These are phyloP conservation scores for Pisolithus thermaeus DNA, from an alignment of 1,284 basidiomycete species.

Conservation along the genomic window DNA sequence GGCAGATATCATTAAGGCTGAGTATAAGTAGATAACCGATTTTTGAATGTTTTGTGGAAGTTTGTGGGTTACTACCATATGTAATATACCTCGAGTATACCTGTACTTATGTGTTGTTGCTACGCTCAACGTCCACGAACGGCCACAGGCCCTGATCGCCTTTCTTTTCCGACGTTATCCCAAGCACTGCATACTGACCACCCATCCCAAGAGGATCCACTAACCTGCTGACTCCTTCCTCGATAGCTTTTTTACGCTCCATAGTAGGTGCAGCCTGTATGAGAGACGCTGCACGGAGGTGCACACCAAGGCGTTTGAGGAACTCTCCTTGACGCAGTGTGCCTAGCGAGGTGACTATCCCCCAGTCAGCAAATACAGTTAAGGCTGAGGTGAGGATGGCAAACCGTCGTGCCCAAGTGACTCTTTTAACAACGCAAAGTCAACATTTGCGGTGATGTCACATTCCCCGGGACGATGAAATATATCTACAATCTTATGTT, in stretches of 20 bases:
- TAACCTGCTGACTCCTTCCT: constrained; percentile 47
- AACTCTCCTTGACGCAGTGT: constrained; percentile 69
- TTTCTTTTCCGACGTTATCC: constrained; percentile 33
- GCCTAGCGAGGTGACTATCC: constrained; percentile 46
- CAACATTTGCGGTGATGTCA: constrained; percentile 94
- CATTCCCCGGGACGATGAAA: constrained; percentile 84
- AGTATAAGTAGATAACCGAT: constrained; percentile 6
- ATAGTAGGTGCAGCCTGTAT: constrained; percentile 39
- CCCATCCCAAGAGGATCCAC: constrained; percentile 64
- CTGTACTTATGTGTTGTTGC: background rate
- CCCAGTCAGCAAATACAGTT: constrained; percentile 1
- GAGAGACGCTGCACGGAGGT: constrained; percentile 54
- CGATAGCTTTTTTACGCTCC: constrained; percentile 45
- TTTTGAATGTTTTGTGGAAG: no score
- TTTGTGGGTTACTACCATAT: no score
- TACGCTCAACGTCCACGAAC: constrained; percentile 12
- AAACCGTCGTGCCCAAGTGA: constrained; percentile 62
- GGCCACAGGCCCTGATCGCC: constrained; percentile 20
- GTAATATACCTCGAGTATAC: no score
- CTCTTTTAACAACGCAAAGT: constrained; percentile 88
- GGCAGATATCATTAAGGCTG: constrained; percentile 51
- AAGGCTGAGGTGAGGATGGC: constrained; percentile 16
- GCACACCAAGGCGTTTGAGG: constrained; percentile 65
- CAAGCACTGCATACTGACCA: constrained; percentile 57
- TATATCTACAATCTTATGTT: constrained; percentile 82